Percentiles rank a stretch among this genome's conserved stretches.
Conservation (phyloP, 257 asterid genomes). For the Plantago elongata region DNA sequence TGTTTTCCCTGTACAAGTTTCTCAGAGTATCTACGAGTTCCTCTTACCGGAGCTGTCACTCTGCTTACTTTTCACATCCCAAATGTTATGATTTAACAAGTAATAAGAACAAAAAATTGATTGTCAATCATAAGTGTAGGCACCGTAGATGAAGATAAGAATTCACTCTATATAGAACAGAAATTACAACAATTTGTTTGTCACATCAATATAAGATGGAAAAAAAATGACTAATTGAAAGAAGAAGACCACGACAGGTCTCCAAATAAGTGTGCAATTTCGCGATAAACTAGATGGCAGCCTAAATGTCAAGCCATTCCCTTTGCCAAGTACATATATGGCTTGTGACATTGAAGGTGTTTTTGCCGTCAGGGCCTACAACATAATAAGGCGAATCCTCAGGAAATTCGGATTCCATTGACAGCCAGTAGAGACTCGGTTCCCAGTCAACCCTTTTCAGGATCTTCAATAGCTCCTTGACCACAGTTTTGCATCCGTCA, state of each 20-base stretch:
- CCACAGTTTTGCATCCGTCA: conserved; percentile 42
- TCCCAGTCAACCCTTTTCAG: conserved; percentile 46
- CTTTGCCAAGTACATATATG: conserved; percentile 28
- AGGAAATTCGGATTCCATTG: conserved; percentile 36
- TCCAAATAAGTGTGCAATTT: no score
- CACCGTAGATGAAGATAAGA: no score
- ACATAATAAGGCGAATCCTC: conserved; percentile 31
- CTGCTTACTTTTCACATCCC: no score
- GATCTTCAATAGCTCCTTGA: conserved; percentile 40
- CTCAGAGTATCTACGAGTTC: no score
- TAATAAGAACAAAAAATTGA: no score
- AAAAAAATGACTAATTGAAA: neutral
- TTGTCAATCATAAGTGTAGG: no score
- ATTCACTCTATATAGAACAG: neutral
- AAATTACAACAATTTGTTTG: neutral
- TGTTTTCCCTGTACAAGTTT: no score
- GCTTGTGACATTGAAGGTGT: conserved; percentile 22
- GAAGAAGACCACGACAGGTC: neutral
- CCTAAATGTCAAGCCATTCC: conserved; percentile 35
- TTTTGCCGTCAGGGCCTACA: conserved; percentile 29
- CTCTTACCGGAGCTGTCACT: no score
- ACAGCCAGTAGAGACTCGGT: conserved; percentile 51
- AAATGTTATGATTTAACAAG: no score
- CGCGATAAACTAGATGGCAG: neutral
- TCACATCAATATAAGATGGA: neutral